Base-by-base conservation (phyloP, 768 basidiomycete genomes). In the Boletus sensibilis region DNA sequence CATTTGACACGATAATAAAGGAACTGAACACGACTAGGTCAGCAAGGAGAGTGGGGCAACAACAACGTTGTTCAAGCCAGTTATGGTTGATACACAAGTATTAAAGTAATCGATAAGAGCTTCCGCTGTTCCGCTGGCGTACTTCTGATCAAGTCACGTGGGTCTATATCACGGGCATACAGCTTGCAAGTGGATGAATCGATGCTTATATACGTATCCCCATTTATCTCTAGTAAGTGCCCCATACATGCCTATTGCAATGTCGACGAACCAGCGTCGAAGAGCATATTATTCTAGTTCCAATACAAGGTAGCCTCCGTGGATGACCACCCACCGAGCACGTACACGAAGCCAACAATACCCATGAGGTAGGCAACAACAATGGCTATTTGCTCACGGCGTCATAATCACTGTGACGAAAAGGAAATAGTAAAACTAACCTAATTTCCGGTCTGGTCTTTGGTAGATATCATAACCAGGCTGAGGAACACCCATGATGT, bases 401-500 rank as follows among this genome's bases (percentile, higher is more conserved):
- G 42, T 64, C 39, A 65, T 47, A 4, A 57, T 50, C 55, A 49
- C 39, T n/a, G 48, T 47, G 48, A 40, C 39, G 9, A 41, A 59
- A 55, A 47, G 39, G 55, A 46, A 60, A 66, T 39, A 42, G 18
- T 53, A 56, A 2, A 48, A 73, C 84, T 62, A 53, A 88, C 88
- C 64, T 61, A 64, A 72, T 68, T 79, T 83, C 56, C 76, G 74
- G 23, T 72, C 65, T 0, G 85, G 85, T 62, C 81, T 84, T 52
- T 73, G 69, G 39, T 64, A 62, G 35, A 90, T 64, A 55, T 94
- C 92, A 31, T 75, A 71, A 0, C 60, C 66, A 25, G 88, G 79
- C 50, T 85, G 79, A 3, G 96, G 97, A 29, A 98, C 64, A 1
- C 95, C 95, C 92, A 98, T 95, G 48, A 90, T 70, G 67, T 99